Percentiles rank a stretch among this genome's conserved stretches.
Conservation (phyloP, 495 filamentous ascomycete species). For the Trichocladium uniseriatum region DNA sequence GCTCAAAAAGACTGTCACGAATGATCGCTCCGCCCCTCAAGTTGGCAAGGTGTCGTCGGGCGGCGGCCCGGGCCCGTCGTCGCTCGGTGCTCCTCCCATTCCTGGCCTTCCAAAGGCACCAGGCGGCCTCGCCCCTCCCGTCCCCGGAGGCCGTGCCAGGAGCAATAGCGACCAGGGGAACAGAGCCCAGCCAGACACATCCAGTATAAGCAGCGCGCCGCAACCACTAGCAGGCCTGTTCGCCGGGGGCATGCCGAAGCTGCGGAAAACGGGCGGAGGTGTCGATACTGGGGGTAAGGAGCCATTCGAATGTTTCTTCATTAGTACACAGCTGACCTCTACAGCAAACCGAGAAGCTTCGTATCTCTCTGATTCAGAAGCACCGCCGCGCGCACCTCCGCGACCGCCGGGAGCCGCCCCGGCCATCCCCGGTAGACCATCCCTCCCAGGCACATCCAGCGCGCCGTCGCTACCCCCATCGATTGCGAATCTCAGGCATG, state of each 20-base stretch:
- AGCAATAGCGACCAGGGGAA: constrained; percentile 69
- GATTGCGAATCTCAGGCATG: constrained; percentile 41
- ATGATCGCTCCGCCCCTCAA: constrained; percentile 83
- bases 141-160: constrained; percentile 59
- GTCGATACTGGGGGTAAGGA: constrained; percentile 70
- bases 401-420: constrained; percentile 52
- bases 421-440: constrained; percentile 47
- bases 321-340: constrained; percentile 18
- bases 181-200: constrained; percentile 33
- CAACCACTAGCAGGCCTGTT: constrained; percentile 77
- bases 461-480: constrained; percentile 34
- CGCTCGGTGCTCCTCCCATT: constrained; percentile 68
- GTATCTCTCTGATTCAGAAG: constrained; percentile 73
- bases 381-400: constrained; percentile 54
- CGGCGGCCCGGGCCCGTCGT: constrained; percentile 43
- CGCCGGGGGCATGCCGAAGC: constrained; percentile 89
- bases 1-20: constrained; percentile 84
- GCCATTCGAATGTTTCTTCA: not conserved
- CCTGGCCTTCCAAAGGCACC: constrained; percentile 54
- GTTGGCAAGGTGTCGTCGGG: constrained; percentile 43
- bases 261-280: constrained; percentile 76
- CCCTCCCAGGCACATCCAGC: constrained; percentile 22
- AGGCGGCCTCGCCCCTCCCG: constrained; percentile 65
- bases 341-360: constrained; percentile 61
- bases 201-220: constrained; percentile 49